These are phyloP conservation scores for Phytophthora meadii DNA, from an alignment of 352 stramenopile genomes.

Conservation along the genomic window DNA sequence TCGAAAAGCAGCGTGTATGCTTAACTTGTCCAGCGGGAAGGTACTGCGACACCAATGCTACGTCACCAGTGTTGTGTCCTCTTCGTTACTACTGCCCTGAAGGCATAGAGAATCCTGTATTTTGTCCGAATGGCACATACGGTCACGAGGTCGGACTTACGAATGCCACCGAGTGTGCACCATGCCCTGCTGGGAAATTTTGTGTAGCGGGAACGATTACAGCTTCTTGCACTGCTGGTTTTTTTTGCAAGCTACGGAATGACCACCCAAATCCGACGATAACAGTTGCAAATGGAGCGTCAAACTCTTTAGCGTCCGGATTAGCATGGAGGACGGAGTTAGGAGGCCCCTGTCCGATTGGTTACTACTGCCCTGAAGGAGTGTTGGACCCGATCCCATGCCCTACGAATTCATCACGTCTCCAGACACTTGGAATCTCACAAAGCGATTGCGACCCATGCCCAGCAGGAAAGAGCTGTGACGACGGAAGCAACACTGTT, in stretches of 20 bases:
- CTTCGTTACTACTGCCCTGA: slow-evolving; percentile 75
- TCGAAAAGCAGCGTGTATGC: slow-evolving; percentile 56
- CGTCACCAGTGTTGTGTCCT: slow-evolving; percentile 57
- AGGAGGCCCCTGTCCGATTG: slow-evolving; percentile 73
- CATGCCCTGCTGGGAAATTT: slow-evolving; percentile 78
- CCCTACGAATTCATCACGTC: slow-evolving; percentile 57
- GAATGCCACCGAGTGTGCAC: slow-evolving; percentile 58
- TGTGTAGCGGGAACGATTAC: slow-evolving; percentile 79
- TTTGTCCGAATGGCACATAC: slow-evolving; percentile 87
- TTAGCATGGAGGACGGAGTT: slow-evolving; percentile 48
- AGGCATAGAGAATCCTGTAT: slow-evolving; percentile 46
- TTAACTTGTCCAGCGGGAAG: slow-evolving; percentile 58
- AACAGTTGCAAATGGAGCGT: slow-evolving; percentile 14
- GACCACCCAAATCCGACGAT: slow-evolving; percentile 54
- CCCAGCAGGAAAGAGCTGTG: slow-evolving; percentile 88
- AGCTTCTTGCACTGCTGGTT: slow-evolving; percentile 79
- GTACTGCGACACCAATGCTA: slow-evolving; percentile 78
- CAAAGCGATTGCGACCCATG: slow-evolving; percentile 79
- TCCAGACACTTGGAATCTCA: slow-evolving; percentile 57
- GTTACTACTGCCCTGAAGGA: slow-evolving; percentile 81
- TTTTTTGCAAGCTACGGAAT: slow-evolving; percentile 84
- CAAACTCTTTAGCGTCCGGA: not conserved
- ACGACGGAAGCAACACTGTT: slow-evolving; percentile 67
- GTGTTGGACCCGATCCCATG: slow-evolving; percentile 76
- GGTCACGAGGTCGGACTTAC: slow-evolving; percentile 57